Conservation (phyloP, 495 filamentous ascomycete genomes). For the Jackrogersella minutella region DNA sequence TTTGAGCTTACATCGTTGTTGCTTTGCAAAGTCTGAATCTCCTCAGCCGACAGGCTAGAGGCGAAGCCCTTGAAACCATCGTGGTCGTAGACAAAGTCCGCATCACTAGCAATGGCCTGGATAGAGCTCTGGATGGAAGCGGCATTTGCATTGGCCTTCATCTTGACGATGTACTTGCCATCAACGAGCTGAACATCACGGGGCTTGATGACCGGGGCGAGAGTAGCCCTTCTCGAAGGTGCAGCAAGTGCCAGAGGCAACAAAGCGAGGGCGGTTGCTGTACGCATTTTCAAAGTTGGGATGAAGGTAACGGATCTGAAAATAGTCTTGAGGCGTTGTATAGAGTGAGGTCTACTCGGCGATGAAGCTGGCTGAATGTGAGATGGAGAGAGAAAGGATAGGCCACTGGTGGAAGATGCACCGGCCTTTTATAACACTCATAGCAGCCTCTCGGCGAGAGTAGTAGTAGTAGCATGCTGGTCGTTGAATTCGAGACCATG, state of each 20-base stretch:
- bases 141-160: constrained; percentile 43
- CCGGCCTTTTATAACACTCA: constrained; percentile 13
- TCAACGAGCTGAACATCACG: constrained; percentile 44
- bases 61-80: constrained; percentile 57
- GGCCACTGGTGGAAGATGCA: background rate
- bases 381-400: constrained; percentile 14
- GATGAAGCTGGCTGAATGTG: constrained; percentile 9
- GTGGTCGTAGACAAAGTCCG: constrained; percentile 52
- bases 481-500: constrained; percentile 21
- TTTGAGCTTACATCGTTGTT: constrained; percentile 48
- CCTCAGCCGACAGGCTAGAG: constrained; percentile 45
- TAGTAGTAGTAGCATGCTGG: background rate
- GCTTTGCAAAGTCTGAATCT: constrained; percentile 52
- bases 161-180: constrained; percentile 56
- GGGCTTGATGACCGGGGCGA: constrained; percentile 41
- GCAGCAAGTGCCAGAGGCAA: constrained; percentile 45
- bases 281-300: constrained; percentile 38
- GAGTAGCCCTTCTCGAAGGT: constrained; percentile 39
- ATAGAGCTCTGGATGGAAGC: constrained; percentile 47
- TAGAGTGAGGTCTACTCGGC: background rate
- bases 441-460: constrained; percentile 5
- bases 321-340: constrained; percentile 1
- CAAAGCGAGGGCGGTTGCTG: constrained; percentile 34
- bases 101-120: constrained; percentile 43
- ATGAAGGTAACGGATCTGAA: background rate